Percentiles rank a stretch among this genome's conserved stretches.
Conservation (phyloP, 768 basidiomycete species). For the Tephrocybe rancida region DNA sequence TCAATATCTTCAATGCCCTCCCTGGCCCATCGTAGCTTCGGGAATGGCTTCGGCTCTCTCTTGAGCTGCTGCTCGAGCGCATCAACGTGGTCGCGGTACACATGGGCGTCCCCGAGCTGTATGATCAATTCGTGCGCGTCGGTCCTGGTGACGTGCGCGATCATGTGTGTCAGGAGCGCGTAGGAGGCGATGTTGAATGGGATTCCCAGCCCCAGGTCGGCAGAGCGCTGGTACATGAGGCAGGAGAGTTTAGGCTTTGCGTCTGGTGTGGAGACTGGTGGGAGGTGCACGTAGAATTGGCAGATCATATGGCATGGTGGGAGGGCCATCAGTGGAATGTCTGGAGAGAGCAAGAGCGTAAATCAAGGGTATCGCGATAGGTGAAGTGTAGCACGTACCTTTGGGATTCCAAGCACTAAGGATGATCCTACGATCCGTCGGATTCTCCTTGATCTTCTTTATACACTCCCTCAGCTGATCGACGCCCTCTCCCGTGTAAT, state of each 20-base stretch:
- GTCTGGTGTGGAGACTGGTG: slow-evolving; percentile 48
- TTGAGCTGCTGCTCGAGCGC: slow-evolving; percentile 83
- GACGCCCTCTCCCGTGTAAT: slow-evolving; percentile 84
- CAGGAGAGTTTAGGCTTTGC: slow-evolving; percentile 81
- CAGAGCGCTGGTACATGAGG: slow-evolving; percentile 97
- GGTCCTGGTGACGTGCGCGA: slow-evolving; percentile 89
- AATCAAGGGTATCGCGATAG: neutral
- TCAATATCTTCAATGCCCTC: slow-evolving; percentile 73
- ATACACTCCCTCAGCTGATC: slow-evolving; percentile 93
- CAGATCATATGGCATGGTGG: slow-evolving; percentile 99
- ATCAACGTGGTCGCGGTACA: slow-evolving; percentile 90
- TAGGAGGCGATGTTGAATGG: slow-evolving; percentile 99
- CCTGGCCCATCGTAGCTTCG: slow-evolving; percentile 74
- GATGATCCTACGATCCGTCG: slow-evolving; percentile 92
- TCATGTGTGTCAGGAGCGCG: slow-evolving; percentile 95
- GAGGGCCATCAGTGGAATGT: slow-evolving; percentile 92
- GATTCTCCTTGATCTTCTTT: slow-evolving; percentile 88
- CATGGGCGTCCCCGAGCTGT: slow-evolving; percentile 97
- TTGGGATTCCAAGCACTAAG: slow-evolving; percentile 98
- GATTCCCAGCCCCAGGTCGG: slow-evolving; percentile 95
- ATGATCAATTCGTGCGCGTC: slow-evolving; percentile 89
- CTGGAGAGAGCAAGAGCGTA: slow-evolving; percentile 39
- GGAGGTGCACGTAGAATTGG: slow-evolving; percentile 97
- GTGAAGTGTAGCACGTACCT: slow-evolving; percentile 53
- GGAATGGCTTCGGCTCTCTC: slow-evolving; percentile 81